A percentile compares a stretch with the other conserved stretches of the same genome.
phyloP scores from a whole-genome alignment of 176 grass and related monocot genomes.

The Thinopyrum elongatum region DNA sequence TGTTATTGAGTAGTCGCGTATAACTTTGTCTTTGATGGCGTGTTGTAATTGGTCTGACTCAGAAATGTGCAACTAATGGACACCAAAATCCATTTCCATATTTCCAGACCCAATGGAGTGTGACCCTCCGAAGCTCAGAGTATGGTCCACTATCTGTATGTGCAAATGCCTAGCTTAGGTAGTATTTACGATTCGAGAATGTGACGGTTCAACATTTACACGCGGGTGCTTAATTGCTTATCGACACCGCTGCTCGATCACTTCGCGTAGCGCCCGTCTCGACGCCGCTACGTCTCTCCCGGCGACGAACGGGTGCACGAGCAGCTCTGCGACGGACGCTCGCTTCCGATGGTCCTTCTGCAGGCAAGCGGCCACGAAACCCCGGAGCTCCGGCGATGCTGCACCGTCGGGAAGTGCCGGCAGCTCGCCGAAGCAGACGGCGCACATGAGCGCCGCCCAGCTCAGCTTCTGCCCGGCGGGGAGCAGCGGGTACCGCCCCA shows the following conservation, averaged over 20 bases:
- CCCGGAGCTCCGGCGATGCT: neutral
- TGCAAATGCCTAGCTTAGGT: neutral
- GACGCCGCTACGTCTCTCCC: neutral
- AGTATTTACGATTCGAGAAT: neutral
- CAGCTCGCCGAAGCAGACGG: constrained; percentile 46
- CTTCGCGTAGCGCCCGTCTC: neutral
- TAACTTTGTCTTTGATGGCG: too few relatives aligned
- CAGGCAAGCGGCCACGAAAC: neutral
- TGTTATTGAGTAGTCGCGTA: too few relatives aligned
- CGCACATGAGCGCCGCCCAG: constrained; percentile 57
- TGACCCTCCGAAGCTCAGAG: too few relatives aligned
- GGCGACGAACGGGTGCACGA: neutral
- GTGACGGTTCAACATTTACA: neutral
- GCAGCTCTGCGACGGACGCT: neutral
- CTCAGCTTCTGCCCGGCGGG: constrained; percentile 37
- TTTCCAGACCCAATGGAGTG: neutral
- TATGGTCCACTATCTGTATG: neutral
- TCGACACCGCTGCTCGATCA: neutral
- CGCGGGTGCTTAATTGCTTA: neutral
- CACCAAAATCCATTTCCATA: neutral
- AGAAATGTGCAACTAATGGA: neutral
- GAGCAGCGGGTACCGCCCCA: constrained; percentile 47
- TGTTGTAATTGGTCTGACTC: too few relatives aligned
- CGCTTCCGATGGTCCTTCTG: neutral
- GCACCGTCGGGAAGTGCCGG: neutral